A percentile compares a stretch with the other conserved stretches of the same genome.
Evolutionary conservation across 2,329 filamentous ascomycete species (phyloP).

Genomic region (Pseudogymnoascus destructans): DNA sequence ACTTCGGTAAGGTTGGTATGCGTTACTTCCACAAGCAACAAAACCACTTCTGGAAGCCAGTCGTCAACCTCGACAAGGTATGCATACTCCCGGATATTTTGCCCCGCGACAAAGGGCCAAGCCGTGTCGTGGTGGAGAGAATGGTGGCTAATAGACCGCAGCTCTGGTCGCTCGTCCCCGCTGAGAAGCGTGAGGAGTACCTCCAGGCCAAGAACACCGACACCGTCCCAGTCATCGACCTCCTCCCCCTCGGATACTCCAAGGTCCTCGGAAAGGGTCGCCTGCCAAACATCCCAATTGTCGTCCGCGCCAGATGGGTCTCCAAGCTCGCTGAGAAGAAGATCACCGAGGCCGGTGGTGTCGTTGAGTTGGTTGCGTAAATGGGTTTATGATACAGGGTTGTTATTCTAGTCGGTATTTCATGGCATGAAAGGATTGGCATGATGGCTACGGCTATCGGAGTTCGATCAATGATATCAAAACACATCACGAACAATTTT

Average conservation of each 20-base stretch:
- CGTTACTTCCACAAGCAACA: constrained; percentile 92
- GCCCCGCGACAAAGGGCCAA: neutral
- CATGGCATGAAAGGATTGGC: constrained; percentile 15
- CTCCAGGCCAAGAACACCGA: constrained; percentile 66
- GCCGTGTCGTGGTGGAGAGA: neutral
- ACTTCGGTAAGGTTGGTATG: constrained; percentile 97
- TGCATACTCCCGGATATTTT: constrained; percentile 20
- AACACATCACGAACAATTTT: constrained; percentile 9
- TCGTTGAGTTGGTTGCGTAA: constrained; percentile 91
- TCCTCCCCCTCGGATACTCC: constrained; percentile 92
- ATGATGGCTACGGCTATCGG: constrained; percentile 15
- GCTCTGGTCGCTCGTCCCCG: constrained; percentile 92
- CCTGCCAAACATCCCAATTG: constrained; percentile 80
- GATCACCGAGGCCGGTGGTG: constrained; percentile 95
- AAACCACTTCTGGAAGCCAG: constrained; percentile 96
- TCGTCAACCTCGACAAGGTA: constrained; percentile 98
- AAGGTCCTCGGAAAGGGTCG: constrained; percentile 99
- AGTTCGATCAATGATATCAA: constrained; percentile 9
- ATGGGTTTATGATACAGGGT: constrained; percentile 11
- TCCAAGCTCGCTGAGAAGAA: constrained; percentile 95
- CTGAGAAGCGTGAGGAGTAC: constrained; percentile 89
- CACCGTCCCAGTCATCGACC: constrained; percentile 94
- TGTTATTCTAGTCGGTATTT: constrained; percentile 10
- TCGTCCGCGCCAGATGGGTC: constrained; percentile 92
- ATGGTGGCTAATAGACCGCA: constrained; percentile 28